Conservation (phyloP, 495 filamentous ascomycete species). For the Aspergillus avenaceus region DNA sequence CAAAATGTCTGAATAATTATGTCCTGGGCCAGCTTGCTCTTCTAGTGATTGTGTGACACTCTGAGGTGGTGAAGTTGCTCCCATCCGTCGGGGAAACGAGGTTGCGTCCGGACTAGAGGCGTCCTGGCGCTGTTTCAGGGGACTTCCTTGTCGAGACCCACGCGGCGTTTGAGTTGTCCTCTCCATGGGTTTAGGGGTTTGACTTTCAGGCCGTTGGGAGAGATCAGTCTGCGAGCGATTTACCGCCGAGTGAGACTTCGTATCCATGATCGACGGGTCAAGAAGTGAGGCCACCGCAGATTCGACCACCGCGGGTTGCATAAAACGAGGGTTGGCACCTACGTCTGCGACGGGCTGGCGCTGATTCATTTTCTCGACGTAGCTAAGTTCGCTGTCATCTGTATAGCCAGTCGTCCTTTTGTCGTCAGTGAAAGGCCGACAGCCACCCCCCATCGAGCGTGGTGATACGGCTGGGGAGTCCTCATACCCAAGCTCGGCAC, state of each 20-base stretch:
- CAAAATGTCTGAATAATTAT: constrained; percentile 59
- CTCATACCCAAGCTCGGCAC: constrained; percentile 39
- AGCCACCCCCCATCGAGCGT: constrained; percentile 31
- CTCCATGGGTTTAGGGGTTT: constrained; percentile 10
- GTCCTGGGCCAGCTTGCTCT: constrained; percentile 46
- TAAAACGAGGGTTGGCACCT: constrained; percentile 69
- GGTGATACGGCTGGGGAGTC: constrained; percentile 24
- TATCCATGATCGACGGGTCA: constrained; percentile 63
- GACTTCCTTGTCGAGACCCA: constrained; percentile 32
- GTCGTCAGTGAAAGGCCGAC: constrained; percentile 50
- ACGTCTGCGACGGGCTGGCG: constrained; percentile 62
- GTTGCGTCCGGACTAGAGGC: constrained; percentile 38
- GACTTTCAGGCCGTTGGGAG: constrained; percentile 14
- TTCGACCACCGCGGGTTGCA: constrained; percentile 71
- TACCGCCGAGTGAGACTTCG: constrained; percentile 30
- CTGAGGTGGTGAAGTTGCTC: constrained; percentile 66
- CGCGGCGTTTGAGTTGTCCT: constrained; percentile 16
- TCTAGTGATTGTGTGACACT: constrained; percentile 65
- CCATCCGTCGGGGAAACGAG: constrained; percentile 43
- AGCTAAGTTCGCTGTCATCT: constrained; percentile 61
- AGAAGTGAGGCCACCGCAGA: constrained; percentile 85
- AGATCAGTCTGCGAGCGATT: constrained; percentile 34
- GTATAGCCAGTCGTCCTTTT: constrained; percentile 59
- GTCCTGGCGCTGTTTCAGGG: constrained; percentile 43
- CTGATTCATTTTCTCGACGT: constrained; percentile 56